Evolutionary conservation across 176 grass and related monocot species (phyloP), one percentile per base, ranked within the genome.

Genomic region (Avena eriantha): DNA sequence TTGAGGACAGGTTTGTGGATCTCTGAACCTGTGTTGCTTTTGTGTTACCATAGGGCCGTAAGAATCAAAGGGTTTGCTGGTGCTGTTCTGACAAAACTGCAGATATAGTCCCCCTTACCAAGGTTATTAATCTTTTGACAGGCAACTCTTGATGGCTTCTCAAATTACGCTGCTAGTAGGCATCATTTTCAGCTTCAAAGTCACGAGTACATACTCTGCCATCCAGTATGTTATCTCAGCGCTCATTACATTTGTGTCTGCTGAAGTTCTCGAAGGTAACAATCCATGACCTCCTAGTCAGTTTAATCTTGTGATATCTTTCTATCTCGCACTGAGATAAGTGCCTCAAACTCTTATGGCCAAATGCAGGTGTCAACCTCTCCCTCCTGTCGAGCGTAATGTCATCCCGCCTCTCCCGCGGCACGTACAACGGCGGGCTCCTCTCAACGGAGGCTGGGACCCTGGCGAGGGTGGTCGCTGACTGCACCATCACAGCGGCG

Each of bases 231-330:
- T 99, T 4, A 22, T 6, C 18, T 99, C 97, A 14, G 97, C 97
- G 5, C 80, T 96, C 3, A 50, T 94, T 31, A 96, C 94, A 15
- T 99, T 98, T 79, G 94, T 99, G 34, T 94, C 88, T 69, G 94
- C 97, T 75, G 92, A 99, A 94, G 97, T 99, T 66, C 97, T 99
- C 57, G 94, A 99, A 94, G 97, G 97, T 99, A 87, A 86, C 48
- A 85, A 82, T n/a, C 47, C 50, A 69, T 33, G 34, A 11, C 35
- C 5, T 14, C n/a, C 16, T 51, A 64, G 61, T 29, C 31, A 43
- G 8, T 2, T 8, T 19, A 8, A 22, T 41, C 24, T 1, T 23
- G 24, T 48, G 8, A 21, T 17, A 1, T 2, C 50, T 57, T 65
- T 19, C 6, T 3, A 48, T 26, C 39, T 33, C 2, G 4, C 41